Base-by-base conservation (phyloP, 2,329 filamentous ascomycete genomes). In the Fusarium drepaniforme region DNA sequence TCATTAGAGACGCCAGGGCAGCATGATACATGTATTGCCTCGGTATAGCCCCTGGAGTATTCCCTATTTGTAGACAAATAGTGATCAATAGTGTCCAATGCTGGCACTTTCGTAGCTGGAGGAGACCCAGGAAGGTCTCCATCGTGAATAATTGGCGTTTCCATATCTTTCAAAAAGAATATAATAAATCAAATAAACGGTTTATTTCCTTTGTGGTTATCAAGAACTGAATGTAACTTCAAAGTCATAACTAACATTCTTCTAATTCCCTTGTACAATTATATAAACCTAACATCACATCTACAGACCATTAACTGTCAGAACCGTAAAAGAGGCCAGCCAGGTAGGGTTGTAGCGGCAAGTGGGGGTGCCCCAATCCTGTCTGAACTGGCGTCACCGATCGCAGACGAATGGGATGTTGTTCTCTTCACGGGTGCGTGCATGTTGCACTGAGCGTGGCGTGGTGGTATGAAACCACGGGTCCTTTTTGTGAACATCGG, bases 31-130 rank as follows among this genome's bases (percentile, higher is more conserved):
- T 40, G 16, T 40, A 53, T 38, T 40, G 23, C 21, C 44, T 64
- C 23, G 21, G 46, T 53, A 13, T 16, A 51, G n/a, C 33, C 44
- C 46, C 23, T 57, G 21, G 33, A 9, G 30, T 38, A 38, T 37
- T 56, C 16, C 33, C 35, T 28, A 51, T 23, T 8, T 3, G 23
- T 8, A 25, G 18, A 37, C 61, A 64, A 56, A 25, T 64, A 64
- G 35, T 57, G 49, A 64, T 64, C 62, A 28, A 44, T 25, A 7
- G 35, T 57, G 16, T 64, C 62, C 37, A 64, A 25, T 35, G 49
- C 28, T 35, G 49, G 62, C n/a, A 64, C 62, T 57, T 57, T 57
- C 35, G 62, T 64, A 25, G 62, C 62, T 35, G 62, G 62, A 35
- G 49, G 62, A 8, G 35, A 40, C 46, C 44, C 46, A 33, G 46